Evolutionary conservation across 805 yeast species (phyloP).

Genomic region (Saturnispora kantuleensis): DNA sequence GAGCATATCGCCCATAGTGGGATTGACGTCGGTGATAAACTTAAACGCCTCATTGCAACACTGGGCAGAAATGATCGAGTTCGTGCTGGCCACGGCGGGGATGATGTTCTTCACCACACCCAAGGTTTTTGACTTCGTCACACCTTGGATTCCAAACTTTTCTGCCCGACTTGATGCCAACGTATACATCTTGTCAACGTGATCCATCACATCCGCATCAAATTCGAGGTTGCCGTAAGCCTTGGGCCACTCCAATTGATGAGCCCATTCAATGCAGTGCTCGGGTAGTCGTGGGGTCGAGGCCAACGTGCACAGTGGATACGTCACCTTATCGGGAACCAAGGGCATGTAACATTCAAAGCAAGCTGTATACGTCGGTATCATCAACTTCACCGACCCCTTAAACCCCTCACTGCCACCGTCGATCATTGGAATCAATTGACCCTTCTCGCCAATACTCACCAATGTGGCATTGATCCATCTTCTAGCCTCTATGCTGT

Average conservation of each 20-base stretch:
- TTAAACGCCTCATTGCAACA: slow-evolving; percentile 84
- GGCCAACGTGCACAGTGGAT: slow-evolving; percentile 90
- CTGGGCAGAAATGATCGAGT: slow-evolving; percentile 83
- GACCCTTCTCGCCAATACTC: slow-evolving; percentile 43
- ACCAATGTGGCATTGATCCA: slow-evolving; percentile 75
- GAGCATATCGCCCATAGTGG: slow-evolving; percentile 65
- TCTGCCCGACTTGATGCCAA: slow-evolving; percentile 50
- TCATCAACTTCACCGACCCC: slow-evolving; percentile 81
- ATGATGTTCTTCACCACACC: slow-evolving; percentile 89
- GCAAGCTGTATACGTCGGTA: slow-evolving; percentile 81
- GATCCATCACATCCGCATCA: slow-evolving; percentile 60
- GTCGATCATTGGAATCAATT: slow-evolving; percentile 65
- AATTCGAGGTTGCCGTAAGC: slow-evolving; percentile 36
- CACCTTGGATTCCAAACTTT: slow-evolving; percentile 61
- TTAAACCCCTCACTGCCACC: slow-evolving; percentile 95
- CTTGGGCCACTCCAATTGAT: slow-evolving; percentile 63
- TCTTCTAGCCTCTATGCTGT: slow-evolving; percentile 79
- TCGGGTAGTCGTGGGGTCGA: slow-evolving; percentile 91
- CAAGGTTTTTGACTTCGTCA: slow-evolving; percentile 58
- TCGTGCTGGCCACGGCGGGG: slow-evolving; percentile 91
- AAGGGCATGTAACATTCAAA: slow-evolving; percentile 85
- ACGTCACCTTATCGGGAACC: slow-evolving; percentile 52
- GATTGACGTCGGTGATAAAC: slow-evolving; percentile 60
- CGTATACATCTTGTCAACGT: slow-evolving; percentile 53
- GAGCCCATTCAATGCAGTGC: slow-evolving; percentile 90